phyloP scores from a whole-genome alignment of 192 early-diverging fungal species.

The Glomus cerebriforme region DNA sequence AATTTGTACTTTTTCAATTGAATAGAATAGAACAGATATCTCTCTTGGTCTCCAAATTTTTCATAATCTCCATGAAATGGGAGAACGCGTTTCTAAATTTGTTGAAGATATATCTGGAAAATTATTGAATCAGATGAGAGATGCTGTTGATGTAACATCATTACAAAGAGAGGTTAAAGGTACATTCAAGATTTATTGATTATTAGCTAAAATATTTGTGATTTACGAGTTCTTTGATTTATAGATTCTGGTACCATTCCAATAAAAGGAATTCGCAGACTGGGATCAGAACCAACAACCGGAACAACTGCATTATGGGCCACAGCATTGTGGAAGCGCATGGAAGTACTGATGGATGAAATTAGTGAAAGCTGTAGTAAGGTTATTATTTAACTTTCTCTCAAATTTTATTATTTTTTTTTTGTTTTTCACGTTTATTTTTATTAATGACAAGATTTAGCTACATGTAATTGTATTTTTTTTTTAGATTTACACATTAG shows the following conservation, averaged over 20 bases:
- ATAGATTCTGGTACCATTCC: constrained; percentile 39
- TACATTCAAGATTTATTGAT: constrained; percentile 8
- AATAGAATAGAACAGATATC: constrained; percentile 52
- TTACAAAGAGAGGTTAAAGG: constrained; percentile 56
- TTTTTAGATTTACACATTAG: constrained; percentile 50
- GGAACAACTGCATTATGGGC: constrained; percentile 48
- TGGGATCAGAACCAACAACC: constrained; percentile 52
- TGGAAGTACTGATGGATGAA: constrained; percentile 54
- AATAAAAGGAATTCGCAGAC: constrained; percentile 43
- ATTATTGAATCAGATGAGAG: constrained; percentile 47
- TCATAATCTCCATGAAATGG: constrained; percentile 53
- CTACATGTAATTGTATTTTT: not conserved
- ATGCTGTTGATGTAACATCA: constrained; percentile 50
- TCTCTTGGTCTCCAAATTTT: constrained; percentile 56
- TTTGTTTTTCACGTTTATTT: too few species aligned
- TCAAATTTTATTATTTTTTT: too few species aligned
- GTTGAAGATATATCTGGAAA: constrained; percentile 41
- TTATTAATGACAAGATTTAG: not conserved
- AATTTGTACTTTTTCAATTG: not conserved
- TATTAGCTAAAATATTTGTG: not conserved
- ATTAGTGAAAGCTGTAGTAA: constrained; percentile 57
- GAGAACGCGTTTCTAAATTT: constrained; percentile 41
- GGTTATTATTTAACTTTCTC: too few species aligned
- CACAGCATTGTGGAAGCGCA: constrained; percentile 52
- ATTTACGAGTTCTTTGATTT: not conserved